These are phyloP conservation scores for Fomitiporia mediterranea DNA, from an alignment of 1,284 basidiomycete species.

Conservation along the genomic window DNA sequence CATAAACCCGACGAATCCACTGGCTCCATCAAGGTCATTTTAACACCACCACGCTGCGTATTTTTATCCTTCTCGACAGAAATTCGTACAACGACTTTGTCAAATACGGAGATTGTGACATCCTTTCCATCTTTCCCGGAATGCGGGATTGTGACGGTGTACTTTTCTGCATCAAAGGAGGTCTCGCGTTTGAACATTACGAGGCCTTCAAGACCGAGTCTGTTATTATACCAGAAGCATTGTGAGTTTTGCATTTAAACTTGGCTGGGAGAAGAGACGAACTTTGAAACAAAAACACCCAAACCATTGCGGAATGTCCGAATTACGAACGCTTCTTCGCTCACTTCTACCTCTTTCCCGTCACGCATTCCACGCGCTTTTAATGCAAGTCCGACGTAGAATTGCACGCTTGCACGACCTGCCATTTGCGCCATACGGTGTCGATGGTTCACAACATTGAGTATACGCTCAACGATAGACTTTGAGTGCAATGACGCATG, in stretches of 20 bases:
- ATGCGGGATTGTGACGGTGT: slow-evolving; percentile 68
- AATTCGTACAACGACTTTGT: slow-evolving; percentile 87
- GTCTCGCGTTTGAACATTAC: slow-evolving; percentile 90
- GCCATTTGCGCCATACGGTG: slow-evolving; percentile 98
- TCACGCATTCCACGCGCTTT: slow-evolving; percentile 59
- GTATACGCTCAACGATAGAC: slow-evolving; percentile 80
- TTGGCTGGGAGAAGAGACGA: slow-evolving; percentile 31
- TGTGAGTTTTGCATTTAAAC: not conserved
- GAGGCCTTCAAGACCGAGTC: slow-evolving; percentile 90
- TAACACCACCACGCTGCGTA: slow-evolving; percentile 89
- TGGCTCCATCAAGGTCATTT: slow-evolving; percentile 80
- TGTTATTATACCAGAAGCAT: slow-evolving; percentile 31
- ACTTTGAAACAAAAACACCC: slow-evolving; percentile 94
- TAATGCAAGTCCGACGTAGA: slow-evolving; percentile 92
- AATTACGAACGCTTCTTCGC: slow-evolving; percentile 93
- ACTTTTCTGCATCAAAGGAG: slow-evolving; percentile 89
- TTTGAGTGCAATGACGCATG: slow-evolving; percentile 89
- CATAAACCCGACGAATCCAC: slow-evolving; percentile 43
- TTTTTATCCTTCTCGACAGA: slow-evolving; percentile 94
- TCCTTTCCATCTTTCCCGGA: slow-evolving; percentile 35
- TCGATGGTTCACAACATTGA: slow-evolving; percentile 87
- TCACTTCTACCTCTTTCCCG: slow-evolving; percentile 41
- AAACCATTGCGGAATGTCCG: slow-evolving; percentile 92
- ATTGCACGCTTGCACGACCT: slow-evolving; percentile 91
- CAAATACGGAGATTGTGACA: slow-evolving; percentile 79